phyloP scores from a whole-genome alignment of 345 rosid genomes.

The Psidium friedrichsthalianum region DNA sequence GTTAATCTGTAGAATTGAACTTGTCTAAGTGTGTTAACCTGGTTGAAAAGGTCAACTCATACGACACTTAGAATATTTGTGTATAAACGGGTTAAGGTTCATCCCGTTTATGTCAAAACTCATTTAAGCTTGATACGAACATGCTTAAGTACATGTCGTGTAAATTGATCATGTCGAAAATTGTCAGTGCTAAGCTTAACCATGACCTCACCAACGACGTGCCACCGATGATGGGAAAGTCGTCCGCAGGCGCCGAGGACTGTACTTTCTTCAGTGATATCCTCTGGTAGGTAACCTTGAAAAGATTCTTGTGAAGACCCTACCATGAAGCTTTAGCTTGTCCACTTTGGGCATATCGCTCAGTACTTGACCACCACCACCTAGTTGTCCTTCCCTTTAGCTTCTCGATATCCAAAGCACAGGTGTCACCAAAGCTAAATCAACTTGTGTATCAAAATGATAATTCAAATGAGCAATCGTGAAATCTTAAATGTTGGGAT shows the following conservation, averaged over 20 bases:
- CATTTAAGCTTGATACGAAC: background rate
- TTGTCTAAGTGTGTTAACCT: background rate
- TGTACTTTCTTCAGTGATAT: background rate
- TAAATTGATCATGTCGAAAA: background rate
- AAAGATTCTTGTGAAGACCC: background rate
- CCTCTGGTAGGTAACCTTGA: background rate
- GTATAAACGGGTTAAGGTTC: background rate
- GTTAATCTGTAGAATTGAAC: background rate
- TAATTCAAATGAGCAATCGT: background rate
- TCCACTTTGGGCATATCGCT: background rate
- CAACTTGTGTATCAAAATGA: background rate
- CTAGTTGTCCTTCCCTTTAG: background rate
- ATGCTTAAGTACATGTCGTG: background rate
- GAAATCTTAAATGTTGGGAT: background rate
- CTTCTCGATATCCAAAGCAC: background rate
- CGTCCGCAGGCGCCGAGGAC: background rate
- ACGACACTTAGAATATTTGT: background rate
- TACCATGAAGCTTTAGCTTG: background rate
- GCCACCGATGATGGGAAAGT: background rate
- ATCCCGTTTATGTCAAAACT: background rate
- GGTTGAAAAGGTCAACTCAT: background rate
- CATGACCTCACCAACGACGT: background rate
- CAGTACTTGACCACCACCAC: background rate
- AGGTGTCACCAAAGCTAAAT: background rate
- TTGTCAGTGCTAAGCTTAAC: background rate